phyloP scores from a whole-genome alignment of 164 flowering plant species.

The Malania oleifera region DNA sequence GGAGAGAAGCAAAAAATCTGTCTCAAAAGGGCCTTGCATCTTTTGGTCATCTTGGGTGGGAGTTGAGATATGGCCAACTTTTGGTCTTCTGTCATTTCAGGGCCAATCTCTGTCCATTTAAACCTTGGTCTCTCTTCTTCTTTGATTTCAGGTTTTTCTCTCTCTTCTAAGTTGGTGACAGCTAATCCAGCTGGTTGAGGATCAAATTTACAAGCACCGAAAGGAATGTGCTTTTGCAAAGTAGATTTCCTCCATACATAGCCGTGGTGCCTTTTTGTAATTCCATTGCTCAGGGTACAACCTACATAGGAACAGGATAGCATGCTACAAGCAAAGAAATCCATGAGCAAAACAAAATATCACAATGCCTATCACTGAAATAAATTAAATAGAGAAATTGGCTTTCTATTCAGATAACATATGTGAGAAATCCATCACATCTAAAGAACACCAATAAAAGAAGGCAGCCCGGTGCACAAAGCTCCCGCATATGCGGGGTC shows the following conservation, averaged over 20 bases:
- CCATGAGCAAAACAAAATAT: constrained; percentile 2
- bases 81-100: constrained; percentile 45
- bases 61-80: constrained; percentile 46
- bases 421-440: no score
- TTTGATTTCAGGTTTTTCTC: constrained; percentile 1
- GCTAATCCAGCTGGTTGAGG: background rate
- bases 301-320: constrained; percentile 12
- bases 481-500: no score
- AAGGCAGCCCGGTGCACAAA: no score
- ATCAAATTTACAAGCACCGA: background rate
- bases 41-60: constrained; percentile 56
- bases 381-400: no score
- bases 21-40: constrained; percentile 68
- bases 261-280: constrained; percentile 1
- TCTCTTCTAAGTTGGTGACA: constrained; percentile 12
- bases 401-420: no score
- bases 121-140: constrained; percentile 32
- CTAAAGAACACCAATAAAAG: no score
- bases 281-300: constrained; percentile 2
- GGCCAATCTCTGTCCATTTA: constrained; percentile 53
- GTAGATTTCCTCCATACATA: background rate
- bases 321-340: constrained; percentile 8
- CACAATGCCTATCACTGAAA: no score
- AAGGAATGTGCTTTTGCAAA: constrained; percentile 2
- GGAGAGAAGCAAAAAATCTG: constrained; percentile 62